These are phyloP conservation scores for Kwoniella dejecticola DNA, from an alignment of 768 basidiomycete genomes.

Conservation along the genomic window DNA sequence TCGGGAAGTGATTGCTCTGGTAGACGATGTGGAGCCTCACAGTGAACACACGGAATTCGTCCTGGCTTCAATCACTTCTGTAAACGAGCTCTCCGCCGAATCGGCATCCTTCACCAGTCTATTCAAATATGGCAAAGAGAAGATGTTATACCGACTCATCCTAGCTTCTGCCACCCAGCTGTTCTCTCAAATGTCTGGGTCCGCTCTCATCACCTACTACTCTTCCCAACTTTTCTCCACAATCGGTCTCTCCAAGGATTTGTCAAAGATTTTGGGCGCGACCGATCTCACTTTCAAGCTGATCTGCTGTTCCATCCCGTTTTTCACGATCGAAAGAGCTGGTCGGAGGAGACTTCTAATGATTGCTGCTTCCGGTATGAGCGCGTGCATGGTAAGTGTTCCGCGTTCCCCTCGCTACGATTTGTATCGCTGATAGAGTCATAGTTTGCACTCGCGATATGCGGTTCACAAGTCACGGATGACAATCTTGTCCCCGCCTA, in stretches of 20 bases:
- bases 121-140: conserved; percentile 33
- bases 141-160: conserved; percentile 30
- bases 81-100: conserved; percentile 23
- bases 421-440: background rate
- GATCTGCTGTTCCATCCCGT: conserved; percentile 29
- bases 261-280: conserved; percentile 29
- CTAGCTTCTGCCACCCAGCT: conserved; percentile 27
- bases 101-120: conserved; percentile 21
- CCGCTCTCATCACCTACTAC: conserved; percentile 37
- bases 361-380: conserved; percentile 28
- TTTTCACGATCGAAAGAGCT: conserved; percentile 33
- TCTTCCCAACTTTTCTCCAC: conserved; percentile 28
- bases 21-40: conserved; percentile 20
- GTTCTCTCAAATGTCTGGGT: conserved; percentile 30
- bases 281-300: conserved; percentile 30
- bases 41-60: conserved; percentile 18
- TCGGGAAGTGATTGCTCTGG: conserved; percentile 19
- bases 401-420: background rate
- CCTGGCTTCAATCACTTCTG: conserved; percentile 6
- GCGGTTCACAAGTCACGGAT: conserved; percentile 29
- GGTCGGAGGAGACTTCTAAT: conserved; percentile 29
- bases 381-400: conserved; percentile 28
- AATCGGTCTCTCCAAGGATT: conserved; percentile 23
- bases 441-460: conserved; percentile 30
- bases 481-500: conserved; percentile 29